Conservation (phyloP, 1,139 yeast species). For the Suhomyces kunorum region DNA sequence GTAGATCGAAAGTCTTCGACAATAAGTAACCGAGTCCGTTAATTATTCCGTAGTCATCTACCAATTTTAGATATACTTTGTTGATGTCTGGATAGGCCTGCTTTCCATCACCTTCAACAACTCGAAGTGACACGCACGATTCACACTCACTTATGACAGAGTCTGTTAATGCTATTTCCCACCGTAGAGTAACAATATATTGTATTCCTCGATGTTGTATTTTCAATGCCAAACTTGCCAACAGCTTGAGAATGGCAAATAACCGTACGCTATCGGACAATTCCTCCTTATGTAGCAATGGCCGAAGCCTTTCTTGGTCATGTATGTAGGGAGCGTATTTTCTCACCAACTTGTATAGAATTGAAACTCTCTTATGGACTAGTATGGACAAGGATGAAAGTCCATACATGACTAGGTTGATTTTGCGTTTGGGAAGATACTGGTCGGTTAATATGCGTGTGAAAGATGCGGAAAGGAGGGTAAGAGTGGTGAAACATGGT, state of each 20-base stretch:
- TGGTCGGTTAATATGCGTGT: conserved; percentile 20
- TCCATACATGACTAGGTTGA: conserved; percentile 34
- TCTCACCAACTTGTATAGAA: conserved; percentile 23
- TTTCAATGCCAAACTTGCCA: conserved; percentile 22
- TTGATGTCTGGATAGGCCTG: conserved; percentile 11
- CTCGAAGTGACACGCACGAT: conserved; percentile 20
- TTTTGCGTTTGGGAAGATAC: conserved; percentile 30
- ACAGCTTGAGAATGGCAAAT: conserved; percentile 24
- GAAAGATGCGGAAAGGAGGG: conserved; percentile 28
- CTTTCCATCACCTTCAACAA: conserved; percentile 11
- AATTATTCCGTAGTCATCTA: conserved; percentile 29
- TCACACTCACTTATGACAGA: conserved; percentile 30
- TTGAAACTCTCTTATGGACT: conserved; percentile 25
- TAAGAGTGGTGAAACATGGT: conserved; percentile 13
- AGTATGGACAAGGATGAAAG: conserved; percentile 34
- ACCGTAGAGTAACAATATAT: conserved; percentile 19
- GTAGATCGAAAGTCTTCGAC: conserved; percentile 1
- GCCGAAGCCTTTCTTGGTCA: conserved; percentile 8
- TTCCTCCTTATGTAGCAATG: conserved; percentile 15
- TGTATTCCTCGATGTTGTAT: conserved; percentile 3
- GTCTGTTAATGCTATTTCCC: conserved; percentile 33
- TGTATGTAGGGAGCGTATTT: conserved; percentile 17
- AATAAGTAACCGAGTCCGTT: conserved; percentile 4
- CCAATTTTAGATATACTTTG: conserved; percentile 24
- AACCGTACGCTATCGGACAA: conserved; percentile 20